These are phyloP conservation scores for Rhododendron molle DNA, from an alignment of 148 eudicot species.

Conservation along the genomic window DNA sequence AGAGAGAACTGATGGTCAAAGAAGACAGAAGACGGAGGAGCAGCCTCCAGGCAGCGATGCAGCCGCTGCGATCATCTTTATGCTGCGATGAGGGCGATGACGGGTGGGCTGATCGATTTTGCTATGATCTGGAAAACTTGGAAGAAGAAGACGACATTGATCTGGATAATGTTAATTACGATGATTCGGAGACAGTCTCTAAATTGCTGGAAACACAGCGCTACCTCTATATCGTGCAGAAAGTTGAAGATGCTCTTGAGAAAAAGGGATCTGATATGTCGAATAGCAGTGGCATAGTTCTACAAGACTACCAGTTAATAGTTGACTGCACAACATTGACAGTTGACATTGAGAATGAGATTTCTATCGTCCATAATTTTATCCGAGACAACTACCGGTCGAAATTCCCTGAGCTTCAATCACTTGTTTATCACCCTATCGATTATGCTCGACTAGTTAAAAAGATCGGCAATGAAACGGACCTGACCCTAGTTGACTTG, in stretches of 20 bases:
- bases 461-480: conserved; percentile 83
- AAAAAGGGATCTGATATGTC: not conserved
- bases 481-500: conserved; percentile 83
- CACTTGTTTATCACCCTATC: conserved; percentile 89
- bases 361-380: conserved; percentile 74
- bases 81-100: not conserved
- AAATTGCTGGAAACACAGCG: not conserved
- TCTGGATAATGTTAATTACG: conserved; percentile 70
- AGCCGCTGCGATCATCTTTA: not conserved
- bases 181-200: conserved; percentile 51
- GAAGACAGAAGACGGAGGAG: not conserved
- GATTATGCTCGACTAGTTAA: conserved; percentile 33
- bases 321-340: conserved; percentile 91
- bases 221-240: not conserved
- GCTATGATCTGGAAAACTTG: conserved; percentile 33
- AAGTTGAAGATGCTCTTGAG: not conserved
- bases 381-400: conserved; percentile 87
- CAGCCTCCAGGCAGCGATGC: not conserved
- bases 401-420: conserved; percentile 93
- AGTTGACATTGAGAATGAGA: conserved; percentile 90
- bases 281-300: not conserved
- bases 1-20: conserved; percentile 25
- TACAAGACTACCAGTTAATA: conserved; percentile 59
- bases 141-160: conserved; percentile 87
- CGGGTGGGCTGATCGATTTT: not conserved